These are phyloP conservation scores for Beauveria rudraprayagi DNA, from an alignment of 2,329 filamentous ascomycete species.

Conservation along the genomic window DNA sequence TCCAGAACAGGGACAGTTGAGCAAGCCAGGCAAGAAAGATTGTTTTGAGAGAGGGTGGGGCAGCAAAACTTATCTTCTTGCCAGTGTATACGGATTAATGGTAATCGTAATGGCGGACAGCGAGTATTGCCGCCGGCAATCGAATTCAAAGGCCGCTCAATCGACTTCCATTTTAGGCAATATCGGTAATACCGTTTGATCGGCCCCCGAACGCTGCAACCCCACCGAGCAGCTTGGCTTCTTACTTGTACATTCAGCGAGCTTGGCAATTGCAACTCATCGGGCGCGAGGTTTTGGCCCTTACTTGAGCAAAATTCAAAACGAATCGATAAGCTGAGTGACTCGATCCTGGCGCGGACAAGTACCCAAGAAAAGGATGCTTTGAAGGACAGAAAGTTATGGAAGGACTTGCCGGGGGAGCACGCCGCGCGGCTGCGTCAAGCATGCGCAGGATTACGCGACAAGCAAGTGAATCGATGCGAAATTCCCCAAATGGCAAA, in stretches of 20 bases:
- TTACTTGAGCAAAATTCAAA: too few species aligned
- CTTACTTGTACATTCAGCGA: too few species aligned
- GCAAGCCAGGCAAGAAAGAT: neutral
- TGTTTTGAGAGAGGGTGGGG: neutral
- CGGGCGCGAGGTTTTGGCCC: too few species aligned
- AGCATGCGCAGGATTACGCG: neutral
- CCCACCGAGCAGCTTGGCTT: neutral
- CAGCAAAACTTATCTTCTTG: neutral
- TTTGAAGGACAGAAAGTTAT: too few species aligned
- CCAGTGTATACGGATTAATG: neutral
- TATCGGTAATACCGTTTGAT: neutral
- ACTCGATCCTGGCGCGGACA: too few species aligned
- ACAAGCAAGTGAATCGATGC: neutral
- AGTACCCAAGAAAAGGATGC: too few species aligned
- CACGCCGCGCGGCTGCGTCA: too few species aligned
- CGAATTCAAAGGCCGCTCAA: neutral
- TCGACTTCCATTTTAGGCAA: conserved; percentile 4
- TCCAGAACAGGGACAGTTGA: neutral
- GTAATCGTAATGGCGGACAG: too few species aligned
- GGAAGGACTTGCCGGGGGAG: too few species aligned
- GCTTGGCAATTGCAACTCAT: neutral
- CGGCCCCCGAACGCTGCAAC: neutral
- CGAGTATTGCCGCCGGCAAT: neutral
- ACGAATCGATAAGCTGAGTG: too few species aligned
- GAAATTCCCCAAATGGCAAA: neutral